These are phyloP conservation scores for Aureobasidium leucospermi DNA, from an alignment of 2,329 filamentous ascomycete species.

Conservation along the genomic window DNA sequence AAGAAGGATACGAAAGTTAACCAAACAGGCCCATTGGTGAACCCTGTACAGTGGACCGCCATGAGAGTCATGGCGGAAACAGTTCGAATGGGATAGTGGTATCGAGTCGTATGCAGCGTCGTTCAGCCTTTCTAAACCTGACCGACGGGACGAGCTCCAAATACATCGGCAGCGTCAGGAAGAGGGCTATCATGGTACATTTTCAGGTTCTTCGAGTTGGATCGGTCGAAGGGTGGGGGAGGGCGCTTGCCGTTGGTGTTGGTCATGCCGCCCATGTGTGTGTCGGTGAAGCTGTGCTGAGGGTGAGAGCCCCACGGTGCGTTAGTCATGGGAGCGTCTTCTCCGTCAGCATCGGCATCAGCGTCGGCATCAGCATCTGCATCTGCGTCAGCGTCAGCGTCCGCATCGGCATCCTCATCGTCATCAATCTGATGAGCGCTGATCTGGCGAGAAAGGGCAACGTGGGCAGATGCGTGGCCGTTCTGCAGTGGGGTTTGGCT, in stretches of 20 bases:
- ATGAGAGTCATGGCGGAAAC: neutral
- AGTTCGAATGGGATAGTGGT: neutral
- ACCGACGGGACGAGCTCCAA: conserved; percentile 1
- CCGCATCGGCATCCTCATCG: conserved; percentile 8
- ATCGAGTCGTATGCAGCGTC: conserved; percentile 5
- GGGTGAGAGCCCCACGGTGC: neutral
- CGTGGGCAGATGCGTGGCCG: neutral
- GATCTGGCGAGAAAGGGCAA: neutral
- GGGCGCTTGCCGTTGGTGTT: conserved; percentile 17
- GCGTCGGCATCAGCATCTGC: conserved; percentile 16
- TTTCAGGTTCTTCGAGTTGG: conserved; percentile 9
- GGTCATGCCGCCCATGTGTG: conserved; percentile 8
- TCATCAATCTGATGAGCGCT: neutral
- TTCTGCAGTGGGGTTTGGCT: conserved; percentile 4
- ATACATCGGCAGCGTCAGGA: conserved; percentile 6
- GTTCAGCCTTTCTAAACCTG: neutral
- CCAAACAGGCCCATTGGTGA: neutral
- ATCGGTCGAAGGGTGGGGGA: neutral
- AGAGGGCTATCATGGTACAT: conserved; percentile 13
- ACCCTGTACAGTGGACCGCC: conserved; percentile 3
- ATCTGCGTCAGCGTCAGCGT: conserved; percentile 15
- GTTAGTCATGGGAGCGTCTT: neutral
- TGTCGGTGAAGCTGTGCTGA: conserved; percentile 5
- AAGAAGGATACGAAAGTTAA: neutral
- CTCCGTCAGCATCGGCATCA: conserved; percentile 12